A percentile compares a stretch with the other conserved stretches of the same genome.
These are phyloP conservation scores for Hanseniaspora pseudoguilliermondii DNA, from an alignment of 805 yeast genomes.

Conservation along the genomic window DNA sequence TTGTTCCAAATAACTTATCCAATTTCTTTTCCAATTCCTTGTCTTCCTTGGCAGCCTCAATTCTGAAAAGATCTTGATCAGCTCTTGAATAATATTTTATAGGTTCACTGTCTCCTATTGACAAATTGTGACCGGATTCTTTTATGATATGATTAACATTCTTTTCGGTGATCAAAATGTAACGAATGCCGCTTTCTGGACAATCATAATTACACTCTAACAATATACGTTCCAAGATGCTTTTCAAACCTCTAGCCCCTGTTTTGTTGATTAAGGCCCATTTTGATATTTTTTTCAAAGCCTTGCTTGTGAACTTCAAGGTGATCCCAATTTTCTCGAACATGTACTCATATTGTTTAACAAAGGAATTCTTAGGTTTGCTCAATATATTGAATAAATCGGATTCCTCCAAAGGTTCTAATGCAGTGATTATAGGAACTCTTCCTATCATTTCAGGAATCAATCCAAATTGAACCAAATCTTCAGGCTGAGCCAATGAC, in stretches of 20 bases:
- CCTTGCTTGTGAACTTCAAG: slow-evolving; percentile 37
- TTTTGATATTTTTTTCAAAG: slow-evolving; percentile 36
- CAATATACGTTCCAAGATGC: slow-evolving; percentile 40
- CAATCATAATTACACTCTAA: slow-evolving; percentile 44
- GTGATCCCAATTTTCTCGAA: slow-evolving; percentile 42
- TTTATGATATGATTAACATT: slow-evolving; percentile 31
- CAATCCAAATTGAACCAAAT: slow-evolving; percentile 39
- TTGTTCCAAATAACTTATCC: slow-evolving; percentile 25
- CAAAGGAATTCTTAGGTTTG: slow-evolving; percentile 44
- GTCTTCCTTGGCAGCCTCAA: slow-evolving; percentile 35
- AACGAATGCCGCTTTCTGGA: slow-evolving; percentile 43
- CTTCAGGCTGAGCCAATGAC: slow-evolving; percentile 37
- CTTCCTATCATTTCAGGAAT: slow-evolving; percentile 52
- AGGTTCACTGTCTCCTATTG: slow-evolving; percentile 21
- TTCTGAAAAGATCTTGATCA: slow-evolving; percentile 32
- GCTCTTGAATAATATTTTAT: slow-evolving; percentile 37
- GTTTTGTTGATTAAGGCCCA: slow-evolving; percentile 41
- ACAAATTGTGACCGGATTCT: slow-evolving; percentile 23
- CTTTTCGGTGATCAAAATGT: slow-evolving; percentile 36
- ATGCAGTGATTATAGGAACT: slow-evolving; percentile 41
- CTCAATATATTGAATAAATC: slow-evolving; percentile 39
- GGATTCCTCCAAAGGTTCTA: slow-evolving; percentile 33
- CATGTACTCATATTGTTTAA: slow-evolving; percentile 41
- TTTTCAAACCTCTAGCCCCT: slow-evolving; percentile 49
- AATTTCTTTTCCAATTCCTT: slow-evolving; percentile 26